Base-by-base conservation (phyloP, 768 basidiomycete species). In the Inosperma sp. region DNA sequence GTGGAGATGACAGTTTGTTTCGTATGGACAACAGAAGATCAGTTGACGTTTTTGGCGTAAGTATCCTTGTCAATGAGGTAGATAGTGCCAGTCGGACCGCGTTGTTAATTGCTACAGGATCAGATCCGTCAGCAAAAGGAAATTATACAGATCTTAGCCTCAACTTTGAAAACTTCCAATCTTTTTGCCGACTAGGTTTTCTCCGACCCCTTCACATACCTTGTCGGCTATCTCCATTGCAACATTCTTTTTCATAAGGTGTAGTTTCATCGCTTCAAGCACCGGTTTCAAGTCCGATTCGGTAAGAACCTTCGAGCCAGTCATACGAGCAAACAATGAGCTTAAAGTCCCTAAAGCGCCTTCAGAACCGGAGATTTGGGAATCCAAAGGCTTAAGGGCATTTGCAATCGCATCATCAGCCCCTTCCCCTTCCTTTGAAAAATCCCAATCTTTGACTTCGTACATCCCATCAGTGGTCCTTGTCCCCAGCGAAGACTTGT, bases 221-320 rank as follows among this genome's bases (percentile, higher is more conserved):
- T 93, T 92, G 54, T 94, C 92, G 10, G 94, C 78, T 55, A 98
- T 97, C 52, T 94, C 93, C 67, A 83, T 89, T 4, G 96, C 96
- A 4, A 99, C 96, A 61, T 99, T 99, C 76, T 98, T 98, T 71
- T 87, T 83, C 93, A 97, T 97, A 37, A 99, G 75, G 68, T 97
- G 95, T 54, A 94, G 91, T 66, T 95, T 93, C 93, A 98, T 98
- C 14, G 83, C 89, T 44, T 86, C 86, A 37, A 98, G 65, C 1
- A 95, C 88, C 7, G 95, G 95, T 57, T 81, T 80, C 48, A 98
- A 67, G 65, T 98, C 95, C 31, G 81, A 76, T 49, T 89, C 79
- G 1, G 86, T 87, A 49, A 99, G 71, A 2, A 83, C 74, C 68
- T 93, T 94, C 21, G 83, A 83, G 0, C 93, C 90, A 3, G 92